Evolutionary conservation across 75 land plant genomes (phyloP), one percentile per base, ranked within the genome.

Genomic region (Isoetes taiwanensis): DNA sequence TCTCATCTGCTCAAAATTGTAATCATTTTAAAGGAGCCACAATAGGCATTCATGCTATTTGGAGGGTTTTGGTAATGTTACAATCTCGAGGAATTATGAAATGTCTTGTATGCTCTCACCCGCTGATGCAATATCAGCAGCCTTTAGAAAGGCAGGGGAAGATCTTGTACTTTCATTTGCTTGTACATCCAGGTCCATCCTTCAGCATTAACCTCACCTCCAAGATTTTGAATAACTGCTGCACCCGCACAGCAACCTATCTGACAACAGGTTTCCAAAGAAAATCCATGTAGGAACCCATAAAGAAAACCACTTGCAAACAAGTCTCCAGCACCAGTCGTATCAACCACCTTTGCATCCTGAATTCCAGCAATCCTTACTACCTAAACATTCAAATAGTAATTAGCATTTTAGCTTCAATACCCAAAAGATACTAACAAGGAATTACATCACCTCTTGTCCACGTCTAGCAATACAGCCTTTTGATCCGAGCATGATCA

Each of bases 301-400:
- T 83, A 90, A 33, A 90, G 48, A 48, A 90, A 90, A 5, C 97
- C 97, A 56, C 97, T 78, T 0, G 97, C 97, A 59, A 90, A 86
- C 16, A 90, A 67, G 43, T 90, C 97, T 10, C 97, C 97, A 23
- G 97, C 97, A 58, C 94, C 97, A 11, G 97, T 90, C 12, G 94
- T 85, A 78, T 90, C 97, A 12, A 65, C 63, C 32, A 83, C 82
- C 39, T 69, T 46, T 26, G 73, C 19, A 39, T 68, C 77, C 28
- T 76, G 70, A 11, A 78, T 70, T 0, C 93, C 97, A 30, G 78
- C 62, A 41, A 86, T 85, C 55, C 78, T 64, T 28, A 81, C 97
- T 56, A 83, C 61, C 91, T 86, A 54, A 14, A 25, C 5, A 23
- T 28, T 54, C 10, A 14, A 25, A 6, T 23, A 32, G 30, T 28